phyloP scores from a whole-genome alignment of 2,329 filamentous ascomycete species.

The Nigrospora oryzae region DNA sequence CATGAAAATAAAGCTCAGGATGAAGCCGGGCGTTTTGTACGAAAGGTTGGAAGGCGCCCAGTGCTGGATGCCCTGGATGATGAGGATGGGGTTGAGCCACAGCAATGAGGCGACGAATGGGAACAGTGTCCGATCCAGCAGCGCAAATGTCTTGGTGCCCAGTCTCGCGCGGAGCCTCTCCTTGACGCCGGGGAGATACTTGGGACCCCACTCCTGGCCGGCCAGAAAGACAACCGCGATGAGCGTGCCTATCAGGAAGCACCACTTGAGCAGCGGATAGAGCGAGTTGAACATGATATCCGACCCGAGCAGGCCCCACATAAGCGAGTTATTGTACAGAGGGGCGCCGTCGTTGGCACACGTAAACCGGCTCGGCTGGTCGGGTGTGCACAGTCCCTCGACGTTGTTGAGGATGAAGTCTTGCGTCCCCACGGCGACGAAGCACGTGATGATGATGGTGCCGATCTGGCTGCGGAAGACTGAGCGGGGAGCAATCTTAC shows the following conservation, averaged over 20 bases:
- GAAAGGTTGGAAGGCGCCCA: conserved; percentile 33
- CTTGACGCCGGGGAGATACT: conserved; percentile 23
- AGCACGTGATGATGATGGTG: conserved; percentile 28
- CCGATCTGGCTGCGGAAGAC: conserved; percentile 24
- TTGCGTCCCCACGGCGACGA: conserved; percentile 38
- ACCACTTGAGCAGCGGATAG: conserved; percentile 20
- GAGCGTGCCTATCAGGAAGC: conserved; percentile 23
- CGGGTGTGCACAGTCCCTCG: conserved; percentile 19
- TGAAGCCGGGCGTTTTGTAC: conserved; percentile 33
- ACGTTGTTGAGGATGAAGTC: conserved; percentile 25
- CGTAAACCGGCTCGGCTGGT: conserved; percentile 22
- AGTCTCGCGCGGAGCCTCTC: conserved; percentile 21
- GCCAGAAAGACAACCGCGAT: conserved; percentile 24
- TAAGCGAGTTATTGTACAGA: conserved; percentile 20
- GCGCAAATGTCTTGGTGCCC: conserved; percentile 19
- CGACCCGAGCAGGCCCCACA: conserved; percentile 17
- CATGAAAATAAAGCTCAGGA: conserved; percentile 33
- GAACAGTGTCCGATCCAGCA: conserved; percentile 27
- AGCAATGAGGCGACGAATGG: conserved; percentile 26
- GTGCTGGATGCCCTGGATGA: conserved; percentile 32
- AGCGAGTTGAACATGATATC: conserved; percentile 19
- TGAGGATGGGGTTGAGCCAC: conserved; percentile 31
- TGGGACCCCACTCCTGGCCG: conserved; percentile 22
- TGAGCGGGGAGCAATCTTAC: conserved; percentile 21
- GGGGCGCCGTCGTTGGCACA: conserved; percentile 9